Percentiles rank a stretch among this genome's conserved stretches.
Conservation (phyloP, 176 grass and related monocot species). For the Zea luxurians region DNA sequence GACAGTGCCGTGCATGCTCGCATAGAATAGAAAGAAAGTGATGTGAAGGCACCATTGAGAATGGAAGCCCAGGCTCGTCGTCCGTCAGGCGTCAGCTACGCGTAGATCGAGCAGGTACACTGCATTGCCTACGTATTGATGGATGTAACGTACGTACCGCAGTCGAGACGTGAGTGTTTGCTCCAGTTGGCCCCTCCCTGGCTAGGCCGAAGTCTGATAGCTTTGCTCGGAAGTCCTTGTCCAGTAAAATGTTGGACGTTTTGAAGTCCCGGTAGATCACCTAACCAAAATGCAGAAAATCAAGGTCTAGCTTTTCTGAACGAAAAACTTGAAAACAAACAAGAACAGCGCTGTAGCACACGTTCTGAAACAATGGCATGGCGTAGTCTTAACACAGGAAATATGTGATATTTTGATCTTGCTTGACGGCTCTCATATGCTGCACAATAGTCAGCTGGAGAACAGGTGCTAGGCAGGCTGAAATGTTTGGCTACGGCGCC, state of each 20-base stretch:
- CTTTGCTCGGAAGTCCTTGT: conserved; percentile 79
- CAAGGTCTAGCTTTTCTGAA: no score
- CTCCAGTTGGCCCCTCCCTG: conserved; percentile 77
- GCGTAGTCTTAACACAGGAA: neutral
- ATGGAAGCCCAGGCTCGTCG: neutral
- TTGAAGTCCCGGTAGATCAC: no score
- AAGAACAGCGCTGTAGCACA: neutral
- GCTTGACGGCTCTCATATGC: neutral
- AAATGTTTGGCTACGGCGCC: neutral
- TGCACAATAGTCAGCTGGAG: neutral
- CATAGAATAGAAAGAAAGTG: neutral
- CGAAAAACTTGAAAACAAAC: neutral
- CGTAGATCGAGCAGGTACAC: conserved; percentile 7
- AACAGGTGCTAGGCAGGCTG: conserved; percentile 9
- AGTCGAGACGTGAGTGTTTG: conserved; percentile 82
- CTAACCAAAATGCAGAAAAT: no score
- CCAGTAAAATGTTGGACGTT: conserved; percentile 38
- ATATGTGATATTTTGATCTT: conserved; percentile 18
- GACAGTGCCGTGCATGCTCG: neutral
- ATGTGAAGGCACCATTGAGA: conserved; percentile 21
- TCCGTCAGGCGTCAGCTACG: conserved; percentile 27
- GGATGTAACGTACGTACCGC: conserved; percentile 53
- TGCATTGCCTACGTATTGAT: conserved; percentile 7
- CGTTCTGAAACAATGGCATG: neutral
- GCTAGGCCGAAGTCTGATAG: conserved; percentile 89